These are phyloP conservation scores for Puccinia horiana DNA, from an alignment of 1,284 basidiomycete species.

Conservation along the genomic window DNA sequence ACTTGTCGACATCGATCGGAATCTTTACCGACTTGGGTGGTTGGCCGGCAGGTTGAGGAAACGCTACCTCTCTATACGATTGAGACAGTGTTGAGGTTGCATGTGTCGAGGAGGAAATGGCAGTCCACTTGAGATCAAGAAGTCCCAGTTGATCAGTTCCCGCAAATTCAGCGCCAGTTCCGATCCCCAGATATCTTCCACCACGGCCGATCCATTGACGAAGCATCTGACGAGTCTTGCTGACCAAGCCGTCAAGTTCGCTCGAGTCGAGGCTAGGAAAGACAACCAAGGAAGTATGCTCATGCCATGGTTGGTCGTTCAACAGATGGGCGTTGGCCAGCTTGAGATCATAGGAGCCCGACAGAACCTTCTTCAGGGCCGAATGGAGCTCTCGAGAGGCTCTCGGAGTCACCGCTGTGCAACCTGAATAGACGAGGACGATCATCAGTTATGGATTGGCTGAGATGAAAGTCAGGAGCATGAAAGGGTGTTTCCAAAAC, in stretches of 20 bases:
- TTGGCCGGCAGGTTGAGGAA: neutral
- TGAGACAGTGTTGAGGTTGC: neutral
- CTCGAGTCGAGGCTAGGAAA: conserved; percentile 26
- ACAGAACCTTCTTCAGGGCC: conserved; percentile 19
- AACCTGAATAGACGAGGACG: conserved; percentile 46
- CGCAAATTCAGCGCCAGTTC: conserved; percentile 28
- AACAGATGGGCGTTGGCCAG: conserved; percentile 32
- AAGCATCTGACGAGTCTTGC: neutral
- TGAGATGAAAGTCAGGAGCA: neutral
- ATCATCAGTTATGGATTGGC: conserved; percentile 16
- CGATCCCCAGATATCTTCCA: conserved; percentile 38
- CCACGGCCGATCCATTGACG: conserved; percentile 39
- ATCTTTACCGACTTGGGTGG: neutral
- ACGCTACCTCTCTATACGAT: neutral
- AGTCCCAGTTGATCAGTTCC: conserved; percentile 1
- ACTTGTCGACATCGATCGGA: neutral
- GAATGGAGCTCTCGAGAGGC: neutral
- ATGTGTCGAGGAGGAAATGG: neutral
- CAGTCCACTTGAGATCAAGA: conserved; percentile 11
- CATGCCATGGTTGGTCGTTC: conserved; percentile 41
- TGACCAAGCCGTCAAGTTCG: conserved; percentile 3
- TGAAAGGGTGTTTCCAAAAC: no score
- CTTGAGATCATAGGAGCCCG: conserved; percentile 40
- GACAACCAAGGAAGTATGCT: conserved; percentile 30
- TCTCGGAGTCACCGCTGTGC: neutral